phyloP scores from a whole-genome alignment of 371 early-diverging fungal species.

The Mucor saturninus region DNA sequence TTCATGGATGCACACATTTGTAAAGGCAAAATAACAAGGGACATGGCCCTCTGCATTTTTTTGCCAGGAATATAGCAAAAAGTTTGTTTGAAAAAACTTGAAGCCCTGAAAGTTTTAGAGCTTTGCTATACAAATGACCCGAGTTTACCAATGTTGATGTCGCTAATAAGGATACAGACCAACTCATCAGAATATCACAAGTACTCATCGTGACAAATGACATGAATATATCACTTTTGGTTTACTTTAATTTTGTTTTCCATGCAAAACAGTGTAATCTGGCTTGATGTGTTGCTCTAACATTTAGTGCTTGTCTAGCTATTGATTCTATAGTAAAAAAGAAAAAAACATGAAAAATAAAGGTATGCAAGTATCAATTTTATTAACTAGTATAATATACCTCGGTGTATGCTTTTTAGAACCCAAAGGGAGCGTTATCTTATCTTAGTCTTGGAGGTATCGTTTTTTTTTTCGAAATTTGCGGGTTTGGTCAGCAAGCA shows the following conservation, averaged over 20 bases:
- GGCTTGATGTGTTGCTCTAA: conserved; percentile 19
- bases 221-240: too few relatives aligned
- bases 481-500: conserved; percentile 11
- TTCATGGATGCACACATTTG: background rate
- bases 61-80: conserved; percentile 9
- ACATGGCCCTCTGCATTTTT: conserved; percentile 1
- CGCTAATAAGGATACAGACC: conserved; percentile 6
- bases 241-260: too few relatives aligned
- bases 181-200: conserved; percentile 8
- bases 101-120: conserved; percentile 8
- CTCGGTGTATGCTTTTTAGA: conserved; percentile 23
- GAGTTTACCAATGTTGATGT: conserved; percentile 5
- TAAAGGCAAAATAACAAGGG: conserved; percentile 3
- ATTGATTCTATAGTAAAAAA: conserved; percentile 23
- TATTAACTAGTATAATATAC: conserved; percentile 18
- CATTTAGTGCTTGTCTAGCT: conserved; percentile 12
- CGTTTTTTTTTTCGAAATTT: too few relatives aligned
- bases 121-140: conserved; percentile 6
- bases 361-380: conserved; percentile 26
- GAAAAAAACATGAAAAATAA: conserved; percentile 24
- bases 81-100: background rate
- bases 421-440: conserved; percentile 26
- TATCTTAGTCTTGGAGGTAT: conserved; percentile 15
- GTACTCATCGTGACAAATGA: conserved; percentile 2
- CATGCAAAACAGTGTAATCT: too few relatives aligned